Conservation (phyloP, 2,329 filamentous ascomycete genomes). For the Hypoxylon rubiginosum region DNA sequence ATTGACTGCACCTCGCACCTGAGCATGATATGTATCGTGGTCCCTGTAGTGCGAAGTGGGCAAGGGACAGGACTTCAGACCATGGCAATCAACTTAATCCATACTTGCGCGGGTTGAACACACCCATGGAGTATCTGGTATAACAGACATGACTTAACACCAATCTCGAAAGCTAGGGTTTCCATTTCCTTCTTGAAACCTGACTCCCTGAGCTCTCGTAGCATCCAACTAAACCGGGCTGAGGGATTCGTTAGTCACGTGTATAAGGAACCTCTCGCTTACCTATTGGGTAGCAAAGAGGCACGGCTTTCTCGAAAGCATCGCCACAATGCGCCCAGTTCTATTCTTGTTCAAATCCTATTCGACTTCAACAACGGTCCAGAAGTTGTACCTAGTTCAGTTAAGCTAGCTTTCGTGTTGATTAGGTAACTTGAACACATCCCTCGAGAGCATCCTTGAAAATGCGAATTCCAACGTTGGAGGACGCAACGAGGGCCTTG, state of each 20-base stretch:
- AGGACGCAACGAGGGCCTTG: not conserved
- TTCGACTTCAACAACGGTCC: not conserved
- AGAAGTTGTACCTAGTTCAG: not conserved
- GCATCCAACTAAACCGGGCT: too few relatives aligned
- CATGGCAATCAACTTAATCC: too few relatives aligned
- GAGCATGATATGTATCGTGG: not conserved
- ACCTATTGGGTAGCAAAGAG: not conserved
- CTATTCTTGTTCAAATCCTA: not conserved
- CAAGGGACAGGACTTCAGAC: too few relatives aligned
- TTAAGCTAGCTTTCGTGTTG: not conserved
- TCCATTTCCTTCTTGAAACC: too few relatives aligned
- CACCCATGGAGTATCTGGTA: too few relatives aligned
- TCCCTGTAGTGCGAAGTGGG: too few relatives aligned
- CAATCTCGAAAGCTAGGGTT: too few relatives aligned
- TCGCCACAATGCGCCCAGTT: not conserved
- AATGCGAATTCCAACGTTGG: conserved; percentile 1
- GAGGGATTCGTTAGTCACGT: not conserved
- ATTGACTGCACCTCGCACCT: not conserved
- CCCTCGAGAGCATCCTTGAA: not conserved
- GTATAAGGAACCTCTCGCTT: too few relatives aligned
- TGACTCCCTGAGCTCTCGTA: too few relatives aligned
- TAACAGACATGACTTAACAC: too few relatives aligned
- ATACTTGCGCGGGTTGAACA: too few relatives aligned
- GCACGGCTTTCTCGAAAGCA: not conserved
- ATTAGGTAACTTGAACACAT: not conserved